phyloP scores from a whole-genome alignment of 257 asterid species.

The Fraxinus americana region DNA sequence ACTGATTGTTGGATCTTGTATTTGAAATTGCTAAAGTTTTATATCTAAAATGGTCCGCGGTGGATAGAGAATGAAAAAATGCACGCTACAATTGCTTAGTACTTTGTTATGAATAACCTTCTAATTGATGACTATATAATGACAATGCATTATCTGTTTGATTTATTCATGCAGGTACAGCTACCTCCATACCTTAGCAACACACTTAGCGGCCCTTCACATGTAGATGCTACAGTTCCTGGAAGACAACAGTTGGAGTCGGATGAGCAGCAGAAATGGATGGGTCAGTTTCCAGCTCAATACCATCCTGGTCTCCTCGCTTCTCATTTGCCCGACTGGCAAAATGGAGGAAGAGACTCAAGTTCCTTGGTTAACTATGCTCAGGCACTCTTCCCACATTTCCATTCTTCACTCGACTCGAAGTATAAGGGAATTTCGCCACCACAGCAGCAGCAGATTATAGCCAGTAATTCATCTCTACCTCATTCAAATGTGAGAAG shows the following conservation, averaged over 20 bases:
- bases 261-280: constrained; percentile 36
- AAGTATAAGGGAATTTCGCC: constrained; percentile 41
- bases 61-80: not conserved
- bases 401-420: constrained; percentile 45
- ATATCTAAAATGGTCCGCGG: not conserved
- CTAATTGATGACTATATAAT: not conserved
- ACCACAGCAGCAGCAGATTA: constrained; percentile 43
- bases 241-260: constrained; percentile 32
- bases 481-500: constrained; percentile 36
- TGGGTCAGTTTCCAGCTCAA: constrained; percentile 35
- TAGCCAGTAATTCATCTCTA: constrained; percentile 26
- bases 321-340: constrained; percentile 41
- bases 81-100: not conserved
- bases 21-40: not conserved
- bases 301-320: constrained; percentile 31
- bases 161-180: constrained; percentile 41
- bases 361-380: constrained; percentile 44
- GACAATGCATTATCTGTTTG: constrained; percentile 19
- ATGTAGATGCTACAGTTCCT: constrained; percentile 24
- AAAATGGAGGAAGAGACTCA: constrained; percentile 32
- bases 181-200: constrained; percentile 45
- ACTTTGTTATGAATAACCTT: not conserved
- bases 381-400: constrained; percentile 46
- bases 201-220: constrained; percentile 22
- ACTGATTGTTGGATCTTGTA: not conserved